These are phyloP conservation scores for Paracoccidioides lutzii DNA, from an alignment of 2,329 filamentous ascomycete genomes.

Conservation along the genomic window DNA sequence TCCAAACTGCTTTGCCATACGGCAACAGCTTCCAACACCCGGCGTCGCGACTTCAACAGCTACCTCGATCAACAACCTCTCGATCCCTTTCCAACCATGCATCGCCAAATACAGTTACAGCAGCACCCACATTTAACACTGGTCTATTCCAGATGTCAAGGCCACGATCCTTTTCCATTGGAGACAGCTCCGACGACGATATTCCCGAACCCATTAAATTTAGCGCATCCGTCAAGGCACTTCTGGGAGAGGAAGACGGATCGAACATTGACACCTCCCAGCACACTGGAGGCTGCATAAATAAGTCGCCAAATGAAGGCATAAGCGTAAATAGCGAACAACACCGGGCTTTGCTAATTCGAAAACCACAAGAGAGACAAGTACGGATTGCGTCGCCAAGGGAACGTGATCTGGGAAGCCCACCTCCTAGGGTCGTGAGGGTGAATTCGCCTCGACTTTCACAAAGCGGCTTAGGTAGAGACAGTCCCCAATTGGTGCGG, in stretches of 20 bases:
- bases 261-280: slow-evolving; percentile 45
- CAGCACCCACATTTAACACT: slow-evolving; percentile 11
- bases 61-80: slow-evolving; percentile 26
- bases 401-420: slow-evolving; percentile 28
- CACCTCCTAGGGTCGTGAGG: slow-evolving; percentile 30
- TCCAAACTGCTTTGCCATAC: slow-evolving; percentile 22
- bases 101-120: slow-evolving; percentile 17
- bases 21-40: slow-evolving; percentile 23
- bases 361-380: slow-evolving; percentile 17
- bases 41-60: slow-evolving; percentile 23
- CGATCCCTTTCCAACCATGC: slow-evolving; percentile 22
- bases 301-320: slow-evolving; percentile 8
- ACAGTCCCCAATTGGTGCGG: slow-evolving; percentile 28
- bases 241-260: slow-evolving; percentile 48
- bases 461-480: slow-evolving; percentile 21
- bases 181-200: slow-evolving; percentile 93
- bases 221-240: slow-evolving; percentile 78
- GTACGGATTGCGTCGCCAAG: slow-evolving; percentile 26
- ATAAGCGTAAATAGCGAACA: slow-evolving; percentile 3
- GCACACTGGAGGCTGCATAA: slow-evolving; percentile 20
- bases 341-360: not conserved
- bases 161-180: slow-evolving; percentile 3
- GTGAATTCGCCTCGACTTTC: slow-evolving; percentile 20
- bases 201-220: slow-evolving; percentile 85
- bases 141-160: slow-evolving; percentile 15